These are phyloP conservation scores for Achaetomium macrosporum DNA, from an alignment of 2,329 filamentous ascomycete species.

Conservation along the genomic window DNA sequence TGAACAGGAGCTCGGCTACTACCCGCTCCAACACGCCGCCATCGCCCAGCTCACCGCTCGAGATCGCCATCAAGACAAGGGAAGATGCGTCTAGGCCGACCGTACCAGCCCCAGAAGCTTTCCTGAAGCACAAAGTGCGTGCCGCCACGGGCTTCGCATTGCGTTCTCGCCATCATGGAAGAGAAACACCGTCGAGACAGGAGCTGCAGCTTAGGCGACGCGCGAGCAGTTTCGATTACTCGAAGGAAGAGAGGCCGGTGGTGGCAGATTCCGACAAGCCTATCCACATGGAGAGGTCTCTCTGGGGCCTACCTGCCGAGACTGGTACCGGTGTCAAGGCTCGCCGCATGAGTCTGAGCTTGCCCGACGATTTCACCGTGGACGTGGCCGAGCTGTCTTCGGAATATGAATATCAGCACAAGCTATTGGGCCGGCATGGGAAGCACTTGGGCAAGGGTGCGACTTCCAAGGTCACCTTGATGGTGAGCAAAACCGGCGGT, in stretches of 20 bases:
- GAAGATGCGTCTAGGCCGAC: conserved; percentile 24
- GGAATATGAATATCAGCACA: conserved; percentile 66
- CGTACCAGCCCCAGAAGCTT: conserved; percentile 40
- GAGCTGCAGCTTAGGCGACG: conserved; percentile 30
- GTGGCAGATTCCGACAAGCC: conserved; percentile 20
- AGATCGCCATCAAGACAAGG: conserved; percentile 32
- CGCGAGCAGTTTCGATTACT: conserved; percentile 46
- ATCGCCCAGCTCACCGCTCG: conserved; percentile 43
- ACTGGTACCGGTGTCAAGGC: conserved; percentile 71
- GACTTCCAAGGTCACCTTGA: conserved; percentile 75
- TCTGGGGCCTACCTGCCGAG: conserved; percentile 59
- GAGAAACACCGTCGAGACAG: conserved; percentile 10
- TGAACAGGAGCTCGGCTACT: conserved; percentile 41
- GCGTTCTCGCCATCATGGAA: conserved; percentile 37
- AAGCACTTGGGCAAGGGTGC: conserved; percentile 77
- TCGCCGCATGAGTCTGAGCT: conserved; percentile 66
- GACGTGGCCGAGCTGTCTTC: conserved; percentile 62
- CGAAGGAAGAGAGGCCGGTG: conserved; percentile 26
- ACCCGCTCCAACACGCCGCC: conserved; percentile 46
- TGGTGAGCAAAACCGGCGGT: conserved; percentile 60
- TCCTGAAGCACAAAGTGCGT: conserved; percentile 46
- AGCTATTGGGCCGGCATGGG: conserved; percentile 64
- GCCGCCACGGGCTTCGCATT: conserved; percentile 46
- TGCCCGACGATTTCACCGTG: conserved; percentile 69
- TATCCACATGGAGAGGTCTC: conserved; percentile 40